phyloP scores from a whole-genome alignment of 2,329 filamentous ascomycete genomes.

The Dryadomyces quercus-mongolicae region DNA sequence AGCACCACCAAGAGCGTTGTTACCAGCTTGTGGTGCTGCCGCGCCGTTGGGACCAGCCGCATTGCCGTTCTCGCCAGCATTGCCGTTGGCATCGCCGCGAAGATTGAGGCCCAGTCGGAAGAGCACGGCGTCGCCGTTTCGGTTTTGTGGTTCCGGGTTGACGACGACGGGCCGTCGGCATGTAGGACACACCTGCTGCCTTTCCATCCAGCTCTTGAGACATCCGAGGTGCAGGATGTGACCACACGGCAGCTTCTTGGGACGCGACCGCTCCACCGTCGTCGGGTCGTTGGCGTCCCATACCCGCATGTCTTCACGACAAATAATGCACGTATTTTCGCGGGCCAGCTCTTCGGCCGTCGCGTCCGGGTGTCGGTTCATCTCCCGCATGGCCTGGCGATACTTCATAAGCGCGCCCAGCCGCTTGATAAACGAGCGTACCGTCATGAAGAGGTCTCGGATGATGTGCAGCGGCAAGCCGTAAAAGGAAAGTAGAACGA shows the following conservation, averaged over 20 bases:
- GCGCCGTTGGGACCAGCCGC: background rate
- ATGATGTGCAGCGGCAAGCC: conserved; percentile 95
- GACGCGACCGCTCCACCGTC: conserved; percentile 71
- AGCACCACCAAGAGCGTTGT: background rate
- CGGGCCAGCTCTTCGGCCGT: conserved; percentile 71
- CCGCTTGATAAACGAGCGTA: conserved; percentile 80
- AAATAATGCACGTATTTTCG: conserved; percentile 95
- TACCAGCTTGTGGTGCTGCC: background rate
- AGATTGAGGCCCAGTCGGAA: conserved; percentile 20
- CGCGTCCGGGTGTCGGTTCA: conserved; percentile 90
- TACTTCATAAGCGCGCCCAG: conserved; percentile 84
- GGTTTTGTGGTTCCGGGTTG: conserved; percentile 16
- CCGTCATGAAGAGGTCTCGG: conserved; percentile 87
- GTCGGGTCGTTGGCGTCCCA: conserved; percentile 55
- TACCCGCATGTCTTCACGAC: conserved; percentile 85
- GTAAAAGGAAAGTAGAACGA: conserved; percentile 86
- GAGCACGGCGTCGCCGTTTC: conserved; percentile 23
- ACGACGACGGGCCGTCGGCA: conserved; percentile 78
- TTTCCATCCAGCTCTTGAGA: conserved; percentile 90
- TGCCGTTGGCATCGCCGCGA: conserved; percentile 9
- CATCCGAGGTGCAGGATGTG: conserved; percentile 93
- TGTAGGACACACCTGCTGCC: conserved; percentile 93
- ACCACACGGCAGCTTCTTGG: conserved; percentile 93
- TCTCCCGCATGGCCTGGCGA: conserved; percentile 80
- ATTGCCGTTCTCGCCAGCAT: background rate